Conservation (phyloP, 805 yeast genomes). For the Spathaspora passalidarum region DNA sequence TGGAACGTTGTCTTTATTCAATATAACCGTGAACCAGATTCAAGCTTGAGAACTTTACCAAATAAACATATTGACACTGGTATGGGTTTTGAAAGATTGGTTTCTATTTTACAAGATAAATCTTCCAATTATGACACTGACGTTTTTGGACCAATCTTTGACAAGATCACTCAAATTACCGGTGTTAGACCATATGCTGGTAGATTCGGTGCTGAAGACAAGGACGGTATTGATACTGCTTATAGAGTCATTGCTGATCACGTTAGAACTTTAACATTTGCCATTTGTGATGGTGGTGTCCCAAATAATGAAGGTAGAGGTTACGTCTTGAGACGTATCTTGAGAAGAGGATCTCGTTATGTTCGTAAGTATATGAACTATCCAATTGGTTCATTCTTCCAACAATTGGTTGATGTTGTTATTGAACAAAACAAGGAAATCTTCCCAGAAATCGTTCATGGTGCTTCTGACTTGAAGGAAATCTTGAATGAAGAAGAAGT, state of each 20-base stretch:
- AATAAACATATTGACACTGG: conserved; percentile 98
- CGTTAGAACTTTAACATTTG: conserved; percentile 94
- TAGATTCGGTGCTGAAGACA: conserved; percentile 88
- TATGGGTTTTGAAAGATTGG: conserved; percentile 97
- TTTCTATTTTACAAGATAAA: conserved; percentile 87
- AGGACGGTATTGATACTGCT: conserved; percentile 95
- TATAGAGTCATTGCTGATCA: conserved; percentile 98
- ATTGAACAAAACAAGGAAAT: conserved; percentile 82
- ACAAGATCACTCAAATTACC: conserved; percentile 84
- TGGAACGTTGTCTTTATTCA: conserved; percentile 99
- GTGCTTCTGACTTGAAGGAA: conserved; percentile 75
- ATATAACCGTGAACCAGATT: conserved; percentile 90
- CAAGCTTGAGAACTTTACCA: conserved; percentile 77
- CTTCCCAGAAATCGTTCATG: conserved; percentile 86
- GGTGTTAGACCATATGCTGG: conserved; percentile 92
- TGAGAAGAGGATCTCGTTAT: conserved; percentile 97
- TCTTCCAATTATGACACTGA: conserved; percentile 96
- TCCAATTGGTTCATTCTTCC: conserved; percentile 92
- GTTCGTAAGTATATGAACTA: conserved; percentile 94
- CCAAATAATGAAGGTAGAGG: conserved; percentile 99
- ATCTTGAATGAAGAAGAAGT: conserved; percentile 95
- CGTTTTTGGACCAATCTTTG: conserved; percentile 87
- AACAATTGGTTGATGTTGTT: conserved; percentile 87
- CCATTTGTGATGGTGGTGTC: conserved; percentile 97
- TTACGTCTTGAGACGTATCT: conserved; percentile 91